Conservation (phyloP, 345 rosid genomes). For the Boechera retrofracta region DNA sequence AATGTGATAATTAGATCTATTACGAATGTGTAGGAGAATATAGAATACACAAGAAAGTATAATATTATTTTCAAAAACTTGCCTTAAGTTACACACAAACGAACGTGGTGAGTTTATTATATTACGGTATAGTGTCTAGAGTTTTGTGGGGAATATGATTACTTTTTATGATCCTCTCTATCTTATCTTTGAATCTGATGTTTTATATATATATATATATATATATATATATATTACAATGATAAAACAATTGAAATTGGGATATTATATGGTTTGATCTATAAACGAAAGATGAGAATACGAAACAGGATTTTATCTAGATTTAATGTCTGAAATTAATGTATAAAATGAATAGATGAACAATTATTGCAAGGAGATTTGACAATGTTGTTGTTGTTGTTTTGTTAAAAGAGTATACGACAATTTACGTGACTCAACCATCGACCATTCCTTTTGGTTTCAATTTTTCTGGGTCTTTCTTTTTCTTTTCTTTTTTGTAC, state of each 20-base stretch:
- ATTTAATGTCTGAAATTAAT: too few relatives aligned
- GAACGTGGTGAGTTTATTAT: slow-evolving; percentile 44
- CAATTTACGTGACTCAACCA: slow-evolving; percentile 42
- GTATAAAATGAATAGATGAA: background rate
- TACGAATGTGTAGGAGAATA: background rate
- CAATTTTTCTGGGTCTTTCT: background rate
- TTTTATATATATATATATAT: too few relatives aligned
- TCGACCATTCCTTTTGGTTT: slow-evolving; percentile 31
- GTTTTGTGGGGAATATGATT: slow-evolving; percentile 37
- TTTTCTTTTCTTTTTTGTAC: background rate
- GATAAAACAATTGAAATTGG: too few relatives aligned
- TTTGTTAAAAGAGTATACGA: slow-evolving; percentile 38
- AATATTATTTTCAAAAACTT: slow-evolving; percentile 32
- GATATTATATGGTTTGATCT: too few relatives aligned
- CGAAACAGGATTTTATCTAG: too few relatives aligned
- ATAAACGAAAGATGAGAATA: too few relatives aligned
- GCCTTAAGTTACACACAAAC: slow-evolving; percentile 43
- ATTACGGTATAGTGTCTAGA: slow-evolving; percentile 24
- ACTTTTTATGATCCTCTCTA: slow-evolving; percentile 6
- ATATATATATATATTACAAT: too few relatives aligned
- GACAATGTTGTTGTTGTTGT: slow-evolving; percentile 41
- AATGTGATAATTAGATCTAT: background rate
- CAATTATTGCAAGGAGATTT: slow-evolving; percentile 23
- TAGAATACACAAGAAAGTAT: slow-evolving; percentile 9
- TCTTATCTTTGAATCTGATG: too few relatives aligned